Evolutionary conservation across 345 rosid genomes (phyloP).

Genomic region (Eucalyptus lansdowneana): DNA sequence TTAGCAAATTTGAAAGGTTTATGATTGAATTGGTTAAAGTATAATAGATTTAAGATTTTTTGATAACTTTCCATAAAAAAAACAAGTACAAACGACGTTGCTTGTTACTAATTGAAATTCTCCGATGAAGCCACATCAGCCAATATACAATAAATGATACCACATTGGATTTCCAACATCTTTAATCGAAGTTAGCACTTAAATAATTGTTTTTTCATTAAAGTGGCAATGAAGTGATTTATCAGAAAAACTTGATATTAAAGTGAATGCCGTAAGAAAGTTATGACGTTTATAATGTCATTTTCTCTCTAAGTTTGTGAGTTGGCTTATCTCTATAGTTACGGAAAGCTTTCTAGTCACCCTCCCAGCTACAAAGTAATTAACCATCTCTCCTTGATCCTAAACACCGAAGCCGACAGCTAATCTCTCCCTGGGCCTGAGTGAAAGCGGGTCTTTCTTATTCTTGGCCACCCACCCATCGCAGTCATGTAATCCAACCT

Average conservation of each 20-base stretch:
- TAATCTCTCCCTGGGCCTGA: background rate
- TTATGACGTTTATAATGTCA: accelerated
- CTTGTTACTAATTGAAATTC: background rate
- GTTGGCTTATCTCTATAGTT: background rate
- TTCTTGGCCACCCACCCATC: background rate
- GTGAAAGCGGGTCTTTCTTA: background rate
- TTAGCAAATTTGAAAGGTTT: no score
- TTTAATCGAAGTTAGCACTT: background rate
- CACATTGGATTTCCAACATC: accelerated
- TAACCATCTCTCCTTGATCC: background rate
- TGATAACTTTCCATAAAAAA: background rate
- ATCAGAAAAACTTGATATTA: accelerated
- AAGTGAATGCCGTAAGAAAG: accelerated
- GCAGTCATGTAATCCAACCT: background rate
- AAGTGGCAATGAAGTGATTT: accelerated
- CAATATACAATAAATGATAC: background rate
- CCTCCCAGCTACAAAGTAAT: background rate
- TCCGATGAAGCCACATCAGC: accelerated
- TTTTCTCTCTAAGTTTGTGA: background rate
- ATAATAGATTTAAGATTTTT: no score
- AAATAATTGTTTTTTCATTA: background rate
- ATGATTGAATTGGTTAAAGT: no score
- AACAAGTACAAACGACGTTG: accelerated
- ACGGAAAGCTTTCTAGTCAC: background rate
- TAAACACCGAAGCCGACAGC: background rate